These are phyloP conservation scores for Leptographium procerum DNA, from an alignment of 2,329 filamentous ascomycete species.

Conservation along the genomic window DNA sequence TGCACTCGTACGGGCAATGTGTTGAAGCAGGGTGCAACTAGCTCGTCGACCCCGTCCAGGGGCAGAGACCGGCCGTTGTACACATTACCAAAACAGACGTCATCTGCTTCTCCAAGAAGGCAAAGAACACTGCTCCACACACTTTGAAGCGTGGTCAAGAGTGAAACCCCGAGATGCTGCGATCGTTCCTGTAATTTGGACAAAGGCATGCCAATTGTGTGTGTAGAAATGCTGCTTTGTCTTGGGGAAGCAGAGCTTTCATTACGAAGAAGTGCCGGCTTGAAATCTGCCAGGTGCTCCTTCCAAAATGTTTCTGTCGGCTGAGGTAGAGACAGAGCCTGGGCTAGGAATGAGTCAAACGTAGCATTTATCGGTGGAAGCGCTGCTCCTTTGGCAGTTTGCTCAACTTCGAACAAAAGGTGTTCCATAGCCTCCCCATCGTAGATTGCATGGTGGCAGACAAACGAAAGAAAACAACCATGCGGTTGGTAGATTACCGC, in stretches of 20 bases:
- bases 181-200: conserved; percentile 34
- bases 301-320: conserved; percentile 57
- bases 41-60: conserved; percentile 52
- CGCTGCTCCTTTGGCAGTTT: conserved; percentile 31
- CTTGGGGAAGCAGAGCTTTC: neutral
- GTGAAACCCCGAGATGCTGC: conserved; percentile 43
- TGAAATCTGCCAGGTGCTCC: conserved; percentile 39
- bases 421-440: conserved; percentile 67
- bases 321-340: conserved; percentile 37
- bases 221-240: conserved; percentile 10
- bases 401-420: conserved; percentile 61
- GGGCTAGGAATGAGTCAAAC: conserved; percentile 53
- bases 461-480: conserved; percentile 31
- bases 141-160: conserved; percentile 59
- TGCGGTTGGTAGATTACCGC: conserved; percentile 25
- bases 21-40: conserved; percentile 90
- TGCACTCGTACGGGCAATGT: conserved; percentile 62
- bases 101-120: conserved; percentile 40
- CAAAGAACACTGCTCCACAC: conserved; percentile 59
- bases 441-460: conserved; percentile 73
- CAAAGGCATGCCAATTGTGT: conserved; percentile 25
- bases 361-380: conserved; percentile 35
- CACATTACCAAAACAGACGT: conserved; percentile 82
- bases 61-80: conserved; percentile 63
- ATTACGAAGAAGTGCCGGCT: conserved; percentile 16